Base-by-base conservation (phyloP, 2,329 filamentous ascomycete genomes). In the Juglanconis sp. region DNA sequence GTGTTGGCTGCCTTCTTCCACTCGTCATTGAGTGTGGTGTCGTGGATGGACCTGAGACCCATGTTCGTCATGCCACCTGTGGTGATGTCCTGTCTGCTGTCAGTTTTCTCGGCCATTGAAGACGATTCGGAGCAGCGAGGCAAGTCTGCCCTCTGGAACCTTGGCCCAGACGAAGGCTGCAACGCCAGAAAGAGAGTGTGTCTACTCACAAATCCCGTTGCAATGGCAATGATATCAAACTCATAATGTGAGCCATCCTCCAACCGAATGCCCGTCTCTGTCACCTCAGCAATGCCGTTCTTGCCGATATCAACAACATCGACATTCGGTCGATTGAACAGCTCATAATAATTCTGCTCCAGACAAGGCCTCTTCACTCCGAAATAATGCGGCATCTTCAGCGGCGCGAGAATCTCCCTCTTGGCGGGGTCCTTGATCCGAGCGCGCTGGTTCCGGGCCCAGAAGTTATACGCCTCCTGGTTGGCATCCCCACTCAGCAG, bases 391-490 rank as follows among this genome's bases (percentile, higher is more conserved):
- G 79, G 82, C 68, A 77, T 78, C 50, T 79, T 68, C 9, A 74
- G 64, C 0, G 84, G 84, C 0, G 82, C 82, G 7, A 87, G 72
- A 2, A 85, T 62, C 11, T 83, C 78, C 32, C 76, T 71, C 62
- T 77, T 75, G 30, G 69, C 69, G 0, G 81, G 76, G 59, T 86
- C 79, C 0, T 73, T 70, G 52, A 87, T 75, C 3, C 83, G 76
- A 13, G 70, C 73, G 0, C 81, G 74, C 0, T 77, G 77, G 69
- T 83, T 83, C 60, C 74, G 73, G 1, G 72, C 73, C 79, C 83
- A 86, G 68, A 85, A 85, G 2, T 79, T 71, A 66, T 85, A 86
- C 0, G 76, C 73, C 53, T 77, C 74, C 30, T 75, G 68, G 67
- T 86, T 87, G 3, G 80, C 79, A 11, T 80, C 73, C 0, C 69